Evolutionary conservation across 306 rosid genomes (phyloP).

Genomic region (Quercus dentata): DNA sequence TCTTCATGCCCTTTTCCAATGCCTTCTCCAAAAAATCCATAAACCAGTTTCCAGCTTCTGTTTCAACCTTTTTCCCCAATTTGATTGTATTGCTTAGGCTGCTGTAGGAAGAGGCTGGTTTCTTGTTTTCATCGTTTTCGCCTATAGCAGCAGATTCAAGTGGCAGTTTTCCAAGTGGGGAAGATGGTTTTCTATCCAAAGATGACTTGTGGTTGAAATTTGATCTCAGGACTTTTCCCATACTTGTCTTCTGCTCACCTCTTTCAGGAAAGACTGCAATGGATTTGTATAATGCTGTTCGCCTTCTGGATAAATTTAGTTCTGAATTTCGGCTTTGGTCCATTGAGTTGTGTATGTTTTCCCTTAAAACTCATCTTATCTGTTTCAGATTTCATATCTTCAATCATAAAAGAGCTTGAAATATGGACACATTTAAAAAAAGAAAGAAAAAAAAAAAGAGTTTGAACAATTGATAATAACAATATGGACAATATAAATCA

Average conservation of each 20-base stretch:
- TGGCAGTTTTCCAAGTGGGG: conserved; percentile 32
- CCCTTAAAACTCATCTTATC: neutral
- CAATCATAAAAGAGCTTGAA: neutral
- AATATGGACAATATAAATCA: neutral
- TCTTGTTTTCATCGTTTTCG: conserved; percentile 86
- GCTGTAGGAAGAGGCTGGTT: conserved; percentile 42
- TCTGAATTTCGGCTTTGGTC: conserved; percentile 40
- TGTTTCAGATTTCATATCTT: neutral
- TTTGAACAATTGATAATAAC: neutral
- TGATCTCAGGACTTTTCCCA: conserved; percentile 44
- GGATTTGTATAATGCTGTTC: conserved; percentile 53
- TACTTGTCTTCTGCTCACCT: conserved; percentile 41
- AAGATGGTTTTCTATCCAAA: conserved; percentile 39
- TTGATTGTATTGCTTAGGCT: conserved; percentile 59
- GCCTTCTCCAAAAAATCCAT: conserved; percentile 96
- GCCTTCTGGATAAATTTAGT: conserved; percentile 49
- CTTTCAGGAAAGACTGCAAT: conserved; percentile 47
- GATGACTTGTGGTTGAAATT: conserved; percentile 32
- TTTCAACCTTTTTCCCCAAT: conserved; percentile 75
- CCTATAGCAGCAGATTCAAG: conserved; percentile 33
- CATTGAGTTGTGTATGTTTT: conserved; percentile 55
- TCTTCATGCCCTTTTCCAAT: conserved; percentile 82
- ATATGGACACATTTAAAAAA: too few relatives aligned
- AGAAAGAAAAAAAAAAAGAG: too few relatives aligned
- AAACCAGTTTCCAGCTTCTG: conserved; percentile 92